phyloP scores from a whole-genome alignment of 768 basidiomycete species.

The Rhodocollybia butyracea region DNA sequence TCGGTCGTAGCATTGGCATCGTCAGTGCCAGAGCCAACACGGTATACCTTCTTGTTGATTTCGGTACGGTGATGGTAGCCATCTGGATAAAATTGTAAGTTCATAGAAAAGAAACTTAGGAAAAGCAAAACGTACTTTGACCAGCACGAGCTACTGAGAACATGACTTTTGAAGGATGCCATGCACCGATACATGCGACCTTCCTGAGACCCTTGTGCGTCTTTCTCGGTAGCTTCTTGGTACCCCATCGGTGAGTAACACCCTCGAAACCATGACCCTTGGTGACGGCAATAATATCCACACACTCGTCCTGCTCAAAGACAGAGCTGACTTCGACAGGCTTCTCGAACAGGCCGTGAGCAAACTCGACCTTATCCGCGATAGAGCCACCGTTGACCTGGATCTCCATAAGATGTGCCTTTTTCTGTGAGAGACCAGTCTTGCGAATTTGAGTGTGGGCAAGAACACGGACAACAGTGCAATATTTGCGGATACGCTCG shows the following conservation, averaged over 20 bases:
- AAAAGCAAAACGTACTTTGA: conserved; percentile 72
- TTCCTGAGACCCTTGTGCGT: conserved; percentile 99
- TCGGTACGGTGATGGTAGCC: conserved; percentile 97
- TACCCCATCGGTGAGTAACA: conserved; percentile 99
- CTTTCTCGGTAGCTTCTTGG: conserved; percentile 97
- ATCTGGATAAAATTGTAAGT: conserved; percentile 40
- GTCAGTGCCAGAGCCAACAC: conserved; percentile 79
- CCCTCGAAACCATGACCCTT: conserved; percentile 99
- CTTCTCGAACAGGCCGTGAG: conserved; percentile 95
- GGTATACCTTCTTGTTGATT: conserved; percentile 99
- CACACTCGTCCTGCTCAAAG: conserved; percentile 96
- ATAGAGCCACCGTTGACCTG: conserved; percentile 97
- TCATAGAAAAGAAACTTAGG: not conserved
- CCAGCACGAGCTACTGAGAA: conserved; percentile 99
- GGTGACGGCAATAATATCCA: conserved; percentile 97
- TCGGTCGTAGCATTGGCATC: conserved; percentile 89
- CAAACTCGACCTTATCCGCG: conserved; percentile 96
- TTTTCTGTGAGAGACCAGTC: conserved; percentile 98
- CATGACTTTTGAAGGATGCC: conserved; percentile 99
- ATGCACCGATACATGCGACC: conserved; percentile 98
- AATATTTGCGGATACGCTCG: conserved; percentile 99
- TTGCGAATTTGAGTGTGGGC: conserved; percentile 99
- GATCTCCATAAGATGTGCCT: conserved; percentile 99
- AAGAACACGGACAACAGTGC: conserved; percentile 98
- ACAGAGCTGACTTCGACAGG: conserved; percentile 79